Evolutionary conservation across 23 red algal species (phyloP), one percentile per base, ranked within the genome.

Genomic region (Pyropia yezoensis): DNA sequence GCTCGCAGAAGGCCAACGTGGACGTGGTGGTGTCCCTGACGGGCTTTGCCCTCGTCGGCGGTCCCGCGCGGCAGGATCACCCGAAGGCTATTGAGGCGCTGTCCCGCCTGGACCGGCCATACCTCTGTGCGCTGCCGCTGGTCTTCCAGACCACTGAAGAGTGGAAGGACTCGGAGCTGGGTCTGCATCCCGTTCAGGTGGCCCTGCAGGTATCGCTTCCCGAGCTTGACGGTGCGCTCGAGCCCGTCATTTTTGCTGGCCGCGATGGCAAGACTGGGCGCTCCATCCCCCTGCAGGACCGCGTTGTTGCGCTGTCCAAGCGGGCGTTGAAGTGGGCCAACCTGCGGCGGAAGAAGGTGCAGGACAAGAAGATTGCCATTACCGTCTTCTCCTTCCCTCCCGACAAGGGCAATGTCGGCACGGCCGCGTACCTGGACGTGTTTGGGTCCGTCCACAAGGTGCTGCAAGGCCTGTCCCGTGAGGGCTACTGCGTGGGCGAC

Each of bases 371-470:
- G 58, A 52, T 98, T 50, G 94, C 85, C 14, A 78, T 98, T 53
- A 90, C 86, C 4, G 85, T 98, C 50, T 98, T 98, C 59, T 81
- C 94, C 14, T 98, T 98, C 73, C 94, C 94, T 11, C 94, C 94
- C 12, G 94, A 98, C 63, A 98, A 98, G 85, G 94, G 94, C 47
- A 98, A 98, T 58, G 85, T 98, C 50, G 94, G 94, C 50, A 91
- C 94, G 25, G 94, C 94, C 11, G 94, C 94, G 8, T 98, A 98
- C 61, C 62, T 98, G 13, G 86, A 98, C 62, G 94, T 98, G 30
- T 98, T 98, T 69, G 94, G 94, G 24, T 91, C 86, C 2, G 70
- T 89, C 1, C 71, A 71, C 57, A 82, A 82, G 62, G 94, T 98
- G 24, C 78, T 98, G 73, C 27, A 87, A 30, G 86, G 71, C 3